phyloP scores from a whole-genome alignment of 2,329 filamentous ascomycete genomes.

The Fonsecaea erecta region DNA sequence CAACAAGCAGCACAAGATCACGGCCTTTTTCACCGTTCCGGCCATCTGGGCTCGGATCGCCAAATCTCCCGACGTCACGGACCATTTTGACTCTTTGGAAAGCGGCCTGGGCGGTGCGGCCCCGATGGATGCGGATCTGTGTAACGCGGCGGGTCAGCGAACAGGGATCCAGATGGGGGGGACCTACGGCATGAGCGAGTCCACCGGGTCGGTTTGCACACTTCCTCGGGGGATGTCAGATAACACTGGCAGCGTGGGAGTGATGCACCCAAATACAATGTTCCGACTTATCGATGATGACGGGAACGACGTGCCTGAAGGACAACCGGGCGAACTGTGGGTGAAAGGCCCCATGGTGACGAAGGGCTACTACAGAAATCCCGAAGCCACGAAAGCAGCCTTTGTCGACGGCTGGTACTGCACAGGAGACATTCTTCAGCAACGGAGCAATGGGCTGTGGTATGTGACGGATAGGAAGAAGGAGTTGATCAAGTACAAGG shows the following conservation, averaged over 20 bases:
- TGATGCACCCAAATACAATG: constrained; percentile 45
- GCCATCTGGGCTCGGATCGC: constrained; percentile 65
- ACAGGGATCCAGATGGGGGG: constrained; percentile 59
- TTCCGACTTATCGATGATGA: constrained; percentile 36
- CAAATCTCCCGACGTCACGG: constrained; percentile 59
- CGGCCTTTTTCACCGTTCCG: constrained; percentile 63
- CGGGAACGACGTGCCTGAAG: constrained; percentile 26
- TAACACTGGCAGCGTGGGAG: background rate
- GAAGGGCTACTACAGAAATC: constrained; percentile 59
- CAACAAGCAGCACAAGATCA: constrained; percentile 57
- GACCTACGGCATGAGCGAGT: constrained; percentile 59
- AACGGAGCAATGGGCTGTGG: constrained; percentile 68
- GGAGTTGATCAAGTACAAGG: constrained; percentile 49
- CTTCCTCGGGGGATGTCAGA: background rate
- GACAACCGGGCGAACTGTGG: constrained; percentile 31
- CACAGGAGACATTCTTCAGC: background rate
- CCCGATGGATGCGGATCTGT: constrained; percentile 60
- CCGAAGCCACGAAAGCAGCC: constrained; percentile 64
- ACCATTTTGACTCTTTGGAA: constrained; percentile 59
- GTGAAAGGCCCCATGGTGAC: constrained; percentile 59
- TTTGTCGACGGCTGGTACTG: constrained; percentile 58
- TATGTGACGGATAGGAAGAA: constrained; percentile 51
- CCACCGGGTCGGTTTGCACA: constrained; percentile 46
- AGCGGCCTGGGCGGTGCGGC: constrained; percentile 60
- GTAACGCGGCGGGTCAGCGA: constrained; percentile 56